phyloP scores from a whole-genome alignment of 106 monocot genomes.

The Dendrobium catenatum region DNA sequence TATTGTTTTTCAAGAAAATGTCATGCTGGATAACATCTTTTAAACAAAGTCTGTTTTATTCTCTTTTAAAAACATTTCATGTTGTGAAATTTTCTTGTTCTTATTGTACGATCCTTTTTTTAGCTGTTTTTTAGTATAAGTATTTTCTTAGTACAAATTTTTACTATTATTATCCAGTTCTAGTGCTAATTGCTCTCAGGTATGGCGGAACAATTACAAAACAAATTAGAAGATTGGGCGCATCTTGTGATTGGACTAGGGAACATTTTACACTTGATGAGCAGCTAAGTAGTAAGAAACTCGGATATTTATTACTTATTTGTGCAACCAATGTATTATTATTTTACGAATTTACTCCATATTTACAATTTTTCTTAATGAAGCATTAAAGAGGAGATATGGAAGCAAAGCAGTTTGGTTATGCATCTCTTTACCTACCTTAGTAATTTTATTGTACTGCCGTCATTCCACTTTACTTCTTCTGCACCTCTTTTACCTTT shows the following conservation, averaged over 20 bases:
- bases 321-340: background rate
- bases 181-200: slow-evolving; percentile 23
- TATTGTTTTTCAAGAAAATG: background rate
- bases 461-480: too few relatives aligned
- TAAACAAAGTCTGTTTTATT: background rate
- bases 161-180: background rate
- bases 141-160: background rate
- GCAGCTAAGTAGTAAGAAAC: slow-evolving; percentile 83
- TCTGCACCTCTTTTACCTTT: background rate
- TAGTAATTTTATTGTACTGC: too few relatives aligned
- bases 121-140: background rate
- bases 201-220: slow-evolving; percentile 86
- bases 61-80: background rate
- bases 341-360: background rate
- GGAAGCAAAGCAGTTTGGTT: background rate
- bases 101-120: background rate
- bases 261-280: slow-evolving; percentile 97
- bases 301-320: background rate
- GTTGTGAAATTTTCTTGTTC: background rate
- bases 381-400: background rate
- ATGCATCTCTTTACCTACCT: background rate
- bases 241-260: slow-evolving; percentile 96
- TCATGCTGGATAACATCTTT: background rate
- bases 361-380: background rate
- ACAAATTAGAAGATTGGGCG: slow-evolving; percentile 94